Evolutionary conservation across 164 flowering plant genomes (phyloP), one percentile per base, ranked within the genome.

Genomic region (Kingdonia uniflora): DNA sequence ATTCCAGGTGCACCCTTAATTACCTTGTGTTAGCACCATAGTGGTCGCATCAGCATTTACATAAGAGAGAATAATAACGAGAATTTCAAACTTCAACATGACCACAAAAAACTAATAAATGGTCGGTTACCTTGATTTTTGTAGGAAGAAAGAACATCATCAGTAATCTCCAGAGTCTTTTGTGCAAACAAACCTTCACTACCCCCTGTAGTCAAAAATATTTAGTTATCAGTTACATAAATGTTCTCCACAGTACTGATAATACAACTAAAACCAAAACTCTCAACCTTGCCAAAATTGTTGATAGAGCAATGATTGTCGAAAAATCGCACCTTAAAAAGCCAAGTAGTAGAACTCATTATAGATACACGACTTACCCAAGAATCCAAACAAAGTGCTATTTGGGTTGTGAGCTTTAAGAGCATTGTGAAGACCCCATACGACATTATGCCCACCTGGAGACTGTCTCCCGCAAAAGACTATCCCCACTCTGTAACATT

Each of bases 371-470:
- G 11, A 45, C 72, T 70, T 78, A 88, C 99, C 99, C 39, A 89
- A 61, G 70, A 92, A 92, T 50, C 99, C 99, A 53, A 92, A 82
- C 68, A 89, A 69, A 41, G 51, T 63, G 61, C 75, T 92, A 2
- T 78, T 76, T 8, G 82, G 69, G 74, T 92, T 92, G 74, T 88
- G 96, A 52, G 54, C 56, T 66, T 92, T 80, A 33, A 92, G 80
- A 63, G 92, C 97, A 37, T 60, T 62, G 62, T 69, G 61, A 60
- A 92, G 91, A 42, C 99, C 99, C 99, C 99, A 89, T 11, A 92
- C 59, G 44, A 92, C 97, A 77, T 92, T 92, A 61, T 92, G 99
- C 49, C 99, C 99, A 68, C 99, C 99, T 29, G 99, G 99, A 66
- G 99, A 88, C 59, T 92, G 99, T 64, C 99, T 80, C 17, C 99